Percentiles rank a stretch among this genome's conserved stretches.
Evolutionary conservation across 352 stramenopile genomes (phyloP).

Genomic region (Phytophthora fragariaefolia): DNA sequence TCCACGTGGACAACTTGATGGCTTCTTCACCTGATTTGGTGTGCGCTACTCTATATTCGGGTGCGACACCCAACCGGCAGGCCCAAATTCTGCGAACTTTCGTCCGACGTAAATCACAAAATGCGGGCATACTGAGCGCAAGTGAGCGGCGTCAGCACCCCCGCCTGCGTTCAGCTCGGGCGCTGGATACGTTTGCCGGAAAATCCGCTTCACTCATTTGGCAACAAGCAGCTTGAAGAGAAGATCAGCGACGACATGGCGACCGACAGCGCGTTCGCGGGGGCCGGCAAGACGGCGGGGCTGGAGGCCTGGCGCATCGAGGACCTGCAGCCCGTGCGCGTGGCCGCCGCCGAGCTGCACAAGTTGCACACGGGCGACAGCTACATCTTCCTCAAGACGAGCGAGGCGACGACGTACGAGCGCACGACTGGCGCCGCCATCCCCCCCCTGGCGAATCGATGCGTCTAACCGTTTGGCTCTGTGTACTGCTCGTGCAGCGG

Average conservation of each 20-base stretch:
- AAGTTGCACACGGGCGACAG: constrained; percentile 96
- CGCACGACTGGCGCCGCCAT: too few relatives aligned
- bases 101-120: constrained; percentile 31
- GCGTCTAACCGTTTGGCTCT: background rate
- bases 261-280: constrained; percentile 64
- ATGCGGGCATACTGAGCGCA: constrained; percentile 19
- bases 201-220: constrained; percentile 38
- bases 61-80: constrained; percentile 8
- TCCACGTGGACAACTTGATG: background rate
- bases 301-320: constrained; percentile 89
- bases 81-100: constrained; percentile 22
- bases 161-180: background rate
- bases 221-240: constrained; percentile 34
- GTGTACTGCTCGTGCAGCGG: constrained; percentile 28
- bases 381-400: constrained; percentile 96
- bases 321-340: constrained; percentile 71
- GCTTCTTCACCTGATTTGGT: background rate
- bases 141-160: constrained; percentile 12
- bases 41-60: background rate
- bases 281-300: constrained; percentile 65
- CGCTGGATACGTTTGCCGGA: constrained; percentile 24
- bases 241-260: constrained; percentile 49
- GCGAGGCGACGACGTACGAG: constrained; percentile 50
- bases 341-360: constrained; percentile 66
- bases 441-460: too few relatives aligned